phyloP scores from a whole-genome alignment of 2,329 filamentous ascomycete species.

The Aspergillus awamori region DNA sequence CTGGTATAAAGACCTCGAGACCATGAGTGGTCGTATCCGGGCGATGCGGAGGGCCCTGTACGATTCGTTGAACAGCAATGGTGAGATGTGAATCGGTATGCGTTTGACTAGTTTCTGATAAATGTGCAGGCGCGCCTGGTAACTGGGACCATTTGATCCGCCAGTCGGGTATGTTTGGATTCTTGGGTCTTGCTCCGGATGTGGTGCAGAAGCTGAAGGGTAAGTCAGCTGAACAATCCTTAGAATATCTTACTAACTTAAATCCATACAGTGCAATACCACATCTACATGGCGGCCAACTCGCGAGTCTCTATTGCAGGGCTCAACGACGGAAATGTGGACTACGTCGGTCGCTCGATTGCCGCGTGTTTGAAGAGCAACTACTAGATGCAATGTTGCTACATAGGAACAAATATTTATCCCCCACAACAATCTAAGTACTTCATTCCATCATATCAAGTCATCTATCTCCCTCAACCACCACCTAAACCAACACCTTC shows the following conservation, averaged over 20 bases:
- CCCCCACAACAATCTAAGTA: not conserved
- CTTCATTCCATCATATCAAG: not conserved
- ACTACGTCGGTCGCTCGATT: slow-evolving; percentile 33
- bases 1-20: slow-evolving; percentile 85
- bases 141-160: slow-evolving; percentile 62
- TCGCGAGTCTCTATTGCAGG: slow-evolving; percentile 95
- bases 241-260: not conserved
- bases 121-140: slow-evolving; percentile 78
- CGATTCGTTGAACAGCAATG: slow-evolving; percentile 50
- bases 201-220: slow-evolving; percentile 46
- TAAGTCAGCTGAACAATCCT: slow-evolving; percentile 6
- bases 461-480: not conserved
- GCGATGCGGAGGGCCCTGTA: slow-evolving; percentile 80
- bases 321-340: slow-evolving; percentile 63
- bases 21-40: slow-evolving; percentile 92
- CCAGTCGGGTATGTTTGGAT: slow-evolving; percentile 98
- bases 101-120: slow-evolving; percentile 34
- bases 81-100: not conserved
- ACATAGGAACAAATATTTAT: too few species aligned
- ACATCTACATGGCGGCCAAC: slow-evolving; percentile 68
- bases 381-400: not conserved
- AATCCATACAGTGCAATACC: slow-evolving; percentile 39
- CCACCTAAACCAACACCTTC: not conserved
- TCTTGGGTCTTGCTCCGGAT: slow-evolving; percentile 54
- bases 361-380: slow-evolving; percentile 13